Evolutionary conservation across 306 rosid species (phyloP).

Genomic region (Vicia faba): DNA sequence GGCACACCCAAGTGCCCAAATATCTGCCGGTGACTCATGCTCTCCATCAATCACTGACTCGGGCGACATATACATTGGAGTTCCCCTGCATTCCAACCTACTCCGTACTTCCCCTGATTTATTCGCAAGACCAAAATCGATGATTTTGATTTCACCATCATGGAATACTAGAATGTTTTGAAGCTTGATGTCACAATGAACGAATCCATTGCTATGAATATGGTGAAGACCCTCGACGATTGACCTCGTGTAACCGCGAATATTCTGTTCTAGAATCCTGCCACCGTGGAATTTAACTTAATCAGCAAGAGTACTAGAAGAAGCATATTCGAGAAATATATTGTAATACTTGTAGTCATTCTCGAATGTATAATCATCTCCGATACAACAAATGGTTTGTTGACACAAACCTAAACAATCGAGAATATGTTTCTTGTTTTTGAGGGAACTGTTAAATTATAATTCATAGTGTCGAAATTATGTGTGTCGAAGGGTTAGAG

Average conservation of each 20-base stretch:
- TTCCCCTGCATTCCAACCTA: constrained; percentile 60
- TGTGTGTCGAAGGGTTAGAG: too few relatives aligned
- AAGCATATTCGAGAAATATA: constrained; percentile 71
- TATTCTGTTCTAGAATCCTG: constrained; percentile 48
- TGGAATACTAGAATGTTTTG: constrained; percentile 70
- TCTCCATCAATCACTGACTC: constrained; percentile 64
- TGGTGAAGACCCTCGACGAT: constrained; percentile 59
- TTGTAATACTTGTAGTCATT: constrained; percentile 57
- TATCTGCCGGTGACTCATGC: constrained; percentile 60
- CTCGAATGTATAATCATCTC: constrained; percentile 54
- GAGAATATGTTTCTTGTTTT: constrained; percentile 67
- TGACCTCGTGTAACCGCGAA: constrained; percentile 47
- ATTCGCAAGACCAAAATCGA: constrained; percentile 81
- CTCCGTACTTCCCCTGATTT: constrained; percentile 50
- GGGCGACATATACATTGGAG: constrained; percentile 89
- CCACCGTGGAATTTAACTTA: constrained; percentile 54
- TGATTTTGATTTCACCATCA: constrained; percentile 66
- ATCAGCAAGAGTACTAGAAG: constrained; percentile 63
- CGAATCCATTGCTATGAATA: constrained; percentile 70
- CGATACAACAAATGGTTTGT: constrained; percentile 56
- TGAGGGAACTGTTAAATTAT: too few relatives aligned
- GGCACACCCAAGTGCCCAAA: constrained; percentile 85
- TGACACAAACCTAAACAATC: constrained; percentile 55
- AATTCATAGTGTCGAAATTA: too few relatives aligned
- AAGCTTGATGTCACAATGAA: constrained; percentile 91